These are phyloP conservation scores for Candida xiaguanensis DNA, from an alignment of 805 yeast genomes.

Conservation along the genomic window DNA sequence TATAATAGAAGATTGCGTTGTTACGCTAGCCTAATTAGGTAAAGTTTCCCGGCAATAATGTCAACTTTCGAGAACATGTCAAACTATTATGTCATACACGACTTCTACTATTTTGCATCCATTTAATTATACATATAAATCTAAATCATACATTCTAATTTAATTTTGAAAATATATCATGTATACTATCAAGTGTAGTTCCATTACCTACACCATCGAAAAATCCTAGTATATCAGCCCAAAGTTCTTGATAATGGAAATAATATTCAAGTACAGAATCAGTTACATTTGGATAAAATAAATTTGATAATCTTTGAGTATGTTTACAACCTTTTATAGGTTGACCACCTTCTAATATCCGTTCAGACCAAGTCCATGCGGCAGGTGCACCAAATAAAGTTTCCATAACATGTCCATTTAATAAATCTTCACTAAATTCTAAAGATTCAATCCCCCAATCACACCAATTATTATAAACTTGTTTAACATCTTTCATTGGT, in stretches of 20 bases:
- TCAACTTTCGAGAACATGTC: too few relatives aligned
- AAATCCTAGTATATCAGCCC: too few relatives aligned
- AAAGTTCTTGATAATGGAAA: slow-evolving; percentile 6
- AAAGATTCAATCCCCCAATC: slow-evolving; percentile 21
- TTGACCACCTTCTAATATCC: slow-evolving; percentile 33
- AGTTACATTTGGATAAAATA: slow-evolving; percentile 32
- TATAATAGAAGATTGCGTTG: too few relatives aligned
- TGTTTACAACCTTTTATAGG: slow-evolving; percentile 46
- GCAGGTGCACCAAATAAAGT: slow-evolving; percentile 17
- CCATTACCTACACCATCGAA: too few relatives aligned
- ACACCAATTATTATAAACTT: slow-evolving; percentile 26
- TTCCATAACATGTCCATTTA: slow-evolving; percentile 25
- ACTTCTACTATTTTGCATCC: too few relatives aligned
- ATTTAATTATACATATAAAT: too few relatives aligned
- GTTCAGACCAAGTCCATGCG: slow-evolving; percentile 18
- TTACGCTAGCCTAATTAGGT: too few relatives aligned
- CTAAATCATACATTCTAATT: too few relatives aligned
- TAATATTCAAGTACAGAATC: slow-evolving; percentile 3
- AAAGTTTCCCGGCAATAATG: too few relatives aligned
- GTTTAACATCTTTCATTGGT: slow-evolving; percentile 17
- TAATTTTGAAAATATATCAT: too few relatives aligned
- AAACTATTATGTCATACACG: too few relatives aligned
- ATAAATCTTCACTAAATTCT: slow-evolving; percentile 23
- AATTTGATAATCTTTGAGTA: slow-evolving; percentile 46
- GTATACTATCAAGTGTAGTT: too few relatives aligned